Conservation (phyloP, 805 yeast genomes). For the Wickerhamomyces canadensis region DNA sequence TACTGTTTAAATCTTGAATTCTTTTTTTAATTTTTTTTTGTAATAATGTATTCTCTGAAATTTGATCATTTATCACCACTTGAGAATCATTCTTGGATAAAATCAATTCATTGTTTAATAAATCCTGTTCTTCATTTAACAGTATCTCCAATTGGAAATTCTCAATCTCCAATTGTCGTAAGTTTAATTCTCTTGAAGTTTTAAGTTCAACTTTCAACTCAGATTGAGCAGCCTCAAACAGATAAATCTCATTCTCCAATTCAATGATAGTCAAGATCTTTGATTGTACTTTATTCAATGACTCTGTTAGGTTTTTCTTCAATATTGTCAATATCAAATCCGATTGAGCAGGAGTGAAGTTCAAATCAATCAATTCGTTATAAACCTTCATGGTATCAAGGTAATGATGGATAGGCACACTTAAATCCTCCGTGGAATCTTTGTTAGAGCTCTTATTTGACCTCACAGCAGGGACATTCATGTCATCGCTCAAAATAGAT, state of each 20-base stretch:
- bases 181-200: constrained; percentile 61
- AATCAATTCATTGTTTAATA: constrained; percentile 56
- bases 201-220: constrained; percentile 78
- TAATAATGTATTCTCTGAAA: constrained; percentile 73
- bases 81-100: constrained; percentile 68
- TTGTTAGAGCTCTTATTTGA: too few relatives aligned
- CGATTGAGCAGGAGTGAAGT: constrained; percentile 58
- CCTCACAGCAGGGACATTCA: too few relatives aligned
- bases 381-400: constrained; percentile 64
- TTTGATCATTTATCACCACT: constrained; percentile 81
- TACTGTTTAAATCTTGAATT: constrained; percentile 78
- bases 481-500: too few relatives aligned
- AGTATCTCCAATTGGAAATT: constrained; percentile 68
- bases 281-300: constrained; percentile 27
- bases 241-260: constrained; percentile 79
- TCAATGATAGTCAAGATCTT: constrained; percentile 46
- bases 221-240: constrained; percentile 88
- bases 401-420: constrained; percentile 7
- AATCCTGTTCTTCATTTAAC: constrained; percentile 69
- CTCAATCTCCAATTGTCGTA: constrained; percentile 60
- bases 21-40: constrained; percentile 62
- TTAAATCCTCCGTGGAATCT: neutral
- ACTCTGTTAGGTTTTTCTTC: constrained; percentile 28
- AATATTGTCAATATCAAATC: constrained; percentile 46
- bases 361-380: constrained; percentile 45